These are phyloP conservation scores for Bisporella sp. DNA, from an alignment of 2,329 filamentous ascomycete species.

Conservation along the genomic window DNA sequence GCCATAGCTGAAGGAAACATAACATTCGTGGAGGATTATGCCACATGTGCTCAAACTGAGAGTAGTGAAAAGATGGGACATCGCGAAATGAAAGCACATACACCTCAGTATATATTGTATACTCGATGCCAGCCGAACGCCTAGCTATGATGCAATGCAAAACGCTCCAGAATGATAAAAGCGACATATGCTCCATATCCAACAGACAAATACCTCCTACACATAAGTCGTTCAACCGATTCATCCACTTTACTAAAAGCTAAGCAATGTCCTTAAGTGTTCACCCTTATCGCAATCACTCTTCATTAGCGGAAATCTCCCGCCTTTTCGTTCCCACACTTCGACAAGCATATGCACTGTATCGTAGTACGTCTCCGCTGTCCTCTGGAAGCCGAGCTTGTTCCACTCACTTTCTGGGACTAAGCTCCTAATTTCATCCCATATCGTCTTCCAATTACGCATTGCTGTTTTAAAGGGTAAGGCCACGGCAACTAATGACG, in stretches of 20 bases:
- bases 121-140: no score
- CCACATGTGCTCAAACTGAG: no score
- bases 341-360: conserved; percentile 16
- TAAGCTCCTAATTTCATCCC: conserved; percentile 21
- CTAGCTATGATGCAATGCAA: no score
- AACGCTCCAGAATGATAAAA: no score
- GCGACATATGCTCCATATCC: no score
- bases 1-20: no score
- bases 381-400: conserved; percentile 23
- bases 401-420: conserved; percentile 18
- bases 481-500: conserved; percentile 11
- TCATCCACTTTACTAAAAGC: background rate
- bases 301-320: conserved; percentile 17
- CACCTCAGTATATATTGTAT: no score
- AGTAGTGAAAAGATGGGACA: no score
- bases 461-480: conserved; percentile 21
- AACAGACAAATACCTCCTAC: no score
- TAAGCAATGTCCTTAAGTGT: conserved; percentile 22
- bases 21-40: no score
- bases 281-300: conserved; percentile 25
- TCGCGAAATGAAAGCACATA: no score
- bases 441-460: conserved; percentile 23
- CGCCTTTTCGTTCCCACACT: conserved; percentile 18
- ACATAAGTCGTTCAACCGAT: no score
- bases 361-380: conserved; percentile 24